Conservation (phyloP, 805 yeast genomes). For the Ogataea paraovalis region DNA sequence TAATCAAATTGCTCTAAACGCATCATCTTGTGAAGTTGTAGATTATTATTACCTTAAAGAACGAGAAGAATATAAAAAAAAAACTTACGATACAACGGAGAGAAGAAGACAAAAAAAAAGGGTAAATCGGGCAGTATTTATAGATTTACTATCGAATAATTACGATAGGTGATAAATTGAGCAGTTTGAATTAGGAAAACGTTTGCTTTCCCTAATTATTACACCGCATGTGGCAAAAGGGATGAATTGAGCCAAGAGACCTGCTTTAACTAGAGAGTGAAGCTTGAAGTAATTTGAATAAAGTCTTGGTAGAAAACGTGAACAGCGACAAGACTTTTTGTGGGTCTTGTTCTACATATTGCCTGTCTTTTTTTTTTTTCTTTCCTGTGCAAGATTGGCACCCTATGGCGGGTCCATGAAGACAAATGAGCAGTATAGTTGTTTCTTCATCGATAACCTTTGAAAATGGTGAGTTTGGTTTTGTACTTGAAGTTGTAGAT, state of each 20-base stretch:
- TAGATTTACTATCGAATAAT: background rate
- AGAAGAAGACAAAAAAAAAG: no score
- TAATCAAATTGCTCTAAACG: slow-evolving; percentile 49
- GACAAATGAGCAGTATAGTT: no score
- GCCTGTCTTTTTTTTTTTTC: no score
- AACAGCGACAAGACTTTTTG: background rate
- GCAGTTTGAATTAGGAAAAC: background rate
- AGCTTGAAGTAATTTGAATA: background rate
- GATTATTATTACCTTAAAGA: no score
- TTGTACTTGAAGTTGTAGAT: no score
- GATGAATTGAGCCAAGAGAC: background rate
- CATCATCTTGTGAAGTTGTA: background rate
- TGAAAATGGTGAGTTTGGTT: no score
- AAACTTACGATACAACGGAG: no score
- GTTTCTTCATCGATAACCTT: no score
- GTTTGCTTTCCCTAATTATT: background rate
- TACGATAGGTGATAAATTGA: background rate
- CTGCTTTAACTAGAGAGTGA: background rate
- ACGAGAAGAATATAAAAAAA: no score
- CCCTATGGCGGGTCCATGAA: no score
- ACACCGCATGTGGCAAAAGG: background rate
- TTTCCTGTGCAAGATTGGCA: no score
- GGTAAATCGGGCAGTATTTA: background rate
- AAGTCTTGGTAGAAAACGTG: background rate
- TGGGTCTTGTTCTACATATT: background rate